Percentiles rank a stretch among this genome's conserved stretches.
Evolutionary conservation across 2,329 filamentous ascomycete genomes (phyloP).

Genomic region (Ceratocystis huliohia): DNA sequence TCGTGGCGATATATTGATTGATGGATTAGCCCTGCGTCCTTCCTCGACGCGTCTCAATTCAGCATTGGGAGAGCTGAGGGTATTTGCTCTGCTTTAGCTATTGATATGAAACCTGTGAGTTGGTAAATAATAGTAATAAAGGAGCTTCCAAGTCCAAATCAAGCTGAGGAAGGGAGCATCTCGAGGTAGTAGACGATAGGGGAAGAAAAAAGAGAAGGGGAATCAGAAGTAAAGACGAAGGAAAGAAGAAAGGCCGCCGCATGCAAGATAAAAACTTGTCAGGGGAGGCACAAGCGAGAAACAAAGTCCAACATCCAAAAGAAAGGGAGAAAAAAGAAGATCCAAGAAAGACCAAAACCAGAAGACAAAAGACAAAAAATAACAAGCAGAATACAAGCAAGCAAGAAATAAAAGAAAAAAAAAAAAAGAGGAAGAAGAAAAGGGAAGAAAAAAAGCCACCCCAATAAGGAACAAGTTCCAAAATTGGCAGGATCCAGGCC

Average conservation of each 20-base stretch:
- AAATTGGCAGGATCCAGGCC: background rate
- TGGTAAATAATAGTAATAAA: background rate
- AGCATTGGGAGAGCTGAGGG: slow-evolving; percentile 1
- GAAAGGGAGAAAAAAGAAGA: slow-evolving; percentile 9
- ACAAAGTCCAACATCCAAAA: slow-evolving; percentile 4
- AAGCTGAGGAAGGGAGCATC: background rate
- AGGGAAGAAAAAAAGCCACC: slow-evolving; percentile 11
- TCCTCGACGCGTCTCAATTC: slow-evolving; percentile 9
- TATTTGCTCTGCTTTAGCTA: background rate
- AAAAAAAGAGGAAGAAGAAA: background rate
- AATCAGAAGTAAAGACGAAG: slow-evolving; percentile 9
- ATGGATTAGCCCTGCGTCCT: background rate
- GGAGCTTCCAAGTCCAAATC: background rate
- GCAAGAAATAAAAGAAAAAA: background rate
- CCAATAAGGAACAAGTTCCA: slow-evolving; percentile 4
- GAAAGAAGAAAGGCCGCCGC: background rate
- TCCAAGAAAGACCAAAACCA: background rate
- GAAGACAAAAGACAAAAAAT: too few species aligned
- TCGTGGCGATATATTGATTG: background rate
- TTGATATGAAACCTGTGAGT: background rate
- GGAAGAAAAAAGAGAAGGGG: background rate
- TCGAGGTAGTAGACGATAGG: background rate
- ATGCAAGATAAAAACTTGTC: slow-evolving; percentile 1
- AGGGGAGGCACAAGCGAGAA: slow-evolving; percentile 9
- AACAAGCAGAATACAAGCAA: background rate